phyloP scores from a whole-genome alignment of 257 asterid species.

The Gentiana straminea region DNA sequence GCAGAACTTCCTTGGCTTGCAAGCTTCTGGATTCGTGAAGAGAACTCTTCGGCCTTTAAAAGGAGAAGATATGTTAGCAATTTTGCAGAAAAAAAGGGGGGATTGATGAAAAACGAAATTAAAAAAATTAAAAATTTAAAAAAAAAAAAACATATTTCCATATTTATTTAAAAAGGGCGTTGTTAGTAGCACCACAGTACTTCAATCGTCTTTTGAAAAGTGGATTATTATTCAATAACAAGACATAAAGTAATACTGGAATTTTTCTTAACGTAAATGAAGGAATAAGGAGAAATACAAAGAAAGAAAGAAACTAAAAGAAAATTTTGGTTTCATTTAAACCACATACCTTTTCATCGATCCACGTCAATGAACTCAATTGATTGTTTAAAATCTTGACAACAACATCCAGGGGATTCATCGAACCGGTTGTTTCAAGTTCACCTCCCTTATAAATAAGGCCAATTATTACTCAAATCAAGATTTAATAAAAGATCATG shows the following conservation, averaged over 20 bases:
- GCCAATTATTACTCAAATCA: slow-evolving; percentile 4
- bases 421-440: slow-evolving; percentile 61
- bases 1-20: slow-evolving; percentile 61
- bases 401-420: slow-evolving; percentile 77
- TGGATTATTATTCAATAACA: too few relatives aligned
- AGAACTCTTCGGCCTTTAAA: slow-evolving; percentile 71
- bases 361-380: slow-evolving; percentile 84
- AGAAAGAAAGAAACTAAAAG: too few relatives aligned
- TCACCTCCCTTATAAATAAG: slow-evolving; percentile 65
- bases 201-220: too few relatives aligned
- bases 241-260: too few relatives aligned
- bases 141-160: too few relatives aligned
- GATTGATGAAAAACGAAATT: background rate
- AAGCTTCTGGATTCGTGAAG: slow-evolving; percentile 72
- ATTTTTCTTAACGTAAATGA: too few relatives aligned
- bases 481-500: slow-evolving; percentile 4
- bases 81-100: background rate
- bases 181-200: too few relatives aligned
- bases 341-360: slow-evolving; percentile 80
- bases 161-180: too few relatives aligned
- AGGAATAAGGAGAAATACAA: too few relatives aligned
- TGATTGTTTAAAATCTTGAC: slow-evolving; percentile 90
- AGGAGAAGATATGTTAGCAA: slow-evolving; percentile 6
- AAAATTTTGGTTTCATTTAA: background rate
- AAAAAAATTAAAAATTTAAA: background rate